Evolutionary conservation across 2,329 filamentous ascomycete genomes (phyloP), one percentile per base, ranked within the genome.

Genomic region (Lachnellula subtilissima): DNA sequence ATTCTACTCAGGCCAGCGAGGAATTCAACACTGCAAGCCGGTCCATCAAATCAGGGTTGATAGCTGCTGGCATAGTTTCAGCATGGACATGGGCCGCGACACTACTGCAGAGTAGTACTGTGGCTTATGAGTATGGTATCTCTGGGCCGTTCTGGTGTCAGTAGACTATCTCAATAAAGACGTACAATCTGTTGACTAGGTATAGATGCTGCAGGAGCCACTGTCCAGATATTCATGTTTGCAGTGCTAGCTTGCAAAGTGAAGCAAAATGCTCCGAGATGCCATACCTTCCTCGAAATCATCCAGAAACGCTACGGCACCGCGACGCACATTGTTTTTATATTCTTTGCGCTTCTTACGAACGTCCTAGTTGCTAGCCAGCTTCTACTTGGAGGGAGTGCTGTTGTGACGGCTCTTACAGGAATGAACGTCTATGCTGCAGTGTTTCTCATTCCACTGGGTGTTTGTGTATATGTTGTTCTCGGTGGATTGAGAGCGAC

Each of bases 21-120:
- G 92, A 91, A 82, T 96, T 95, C 78, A 90, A 81, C 59, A 95
- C 91, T 0, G 91, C 91, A 47, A 89, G 90, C 17, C 80, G 91
- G 57, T 91, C 88, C 1, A 88, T 96, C 64, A 96, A 95, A 70
- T 91, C 89, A 5, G 91, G 91, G 36, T 78, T 96, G 12, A 89
- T 95, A 1, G 88, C 89, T 9, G 88, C 89, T 2, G 91, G 90
- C 25, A 90, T 96, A n/a, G 89, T 95, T 2, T 91, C 87, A 11
- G 90, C 87, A 5, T 96, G 91, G 91, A 95, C 91, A 0, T 95
- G 90, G 89, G 90, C 89, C 0, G 90, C 88, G 19, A 92, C 89
- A 0, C 76, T 91, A 1, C 77, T 93, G 4, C 89, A 92, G 67
- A 88, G 83, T 1, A 85, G 87, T 0, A 82, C 84, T 14, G 87